A percentile compares a stretch with the other conserved stretches of the same genome.
These are phyloP conservation scores for Sphaerobolus stellatus DNA, from an alignment of 1,284 basidiomycete genomes.

Conservation along the genomic window DNA sequence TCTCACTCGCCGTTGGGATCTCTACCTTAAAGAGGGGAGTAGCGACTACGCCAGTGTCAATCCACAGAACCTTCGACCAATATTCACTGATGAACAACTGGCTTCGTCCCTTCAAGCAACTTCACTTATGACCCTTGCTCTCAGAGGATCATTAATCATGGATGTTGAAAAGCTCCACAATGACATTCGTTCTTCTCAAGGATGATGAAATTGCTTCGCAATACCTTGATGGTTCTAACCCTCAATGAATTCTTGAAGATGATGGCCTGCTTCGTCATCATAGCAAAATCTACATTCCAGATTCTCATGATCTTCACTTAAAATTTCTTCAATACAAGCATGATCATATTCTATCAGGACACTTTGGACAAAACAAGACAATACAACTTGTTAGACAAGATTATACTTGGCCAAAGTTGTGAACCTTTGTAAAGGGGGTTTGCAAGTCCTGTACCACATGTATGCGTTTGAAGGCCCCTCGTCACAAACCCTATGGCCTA, in stretches of 20 bases:
- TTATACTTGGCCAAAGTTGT: constrained; percentile 28
- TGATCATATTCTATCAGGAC: constrained; percentile 22
- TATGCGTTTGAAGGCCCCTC: constrained; percentile 28
- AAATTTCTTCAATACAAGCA: constrained; percentile 25
- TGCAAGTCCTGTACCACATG: constrained; percentile 36
- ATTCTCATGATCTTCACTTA: constrained; percentile 14
- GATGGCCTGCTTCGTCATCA: constrained; percentile 34
- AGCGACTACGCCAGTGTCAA: background rate
- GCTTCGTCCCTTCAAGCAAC: background rate
- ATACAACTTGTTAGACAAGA: constrained; percentile 31
- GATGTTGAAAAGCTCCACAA: constrained; percentile 7
- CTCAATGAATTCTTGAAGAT: background rate
- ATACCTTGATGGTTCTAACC: background rate
- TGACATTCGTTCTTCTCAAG: constrained; percentile 27
- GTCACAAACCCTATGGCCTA: constrained; percentile 34
- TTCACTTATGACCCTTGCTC: background rate
- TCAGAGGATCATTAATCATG: background rate
- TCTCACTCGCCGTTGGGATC: background rate
- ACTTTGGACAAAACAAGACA: constrained; percentile 28
- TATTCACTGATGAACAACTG: background rate
- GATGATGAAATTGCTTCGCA: constrained; percentile 17
- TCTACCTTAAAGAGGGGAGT: constrained; percentile 1
- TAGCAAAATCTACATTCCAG: constrained; percentile 37
- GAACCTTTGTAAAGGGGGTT: constrained; percentile 27
- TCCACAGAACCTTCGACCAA: background rate